phyloP scores from a whole-genome alignment of 2,329 filamentous ascomycete genomes.

The Penicillium sp. region DNA sequence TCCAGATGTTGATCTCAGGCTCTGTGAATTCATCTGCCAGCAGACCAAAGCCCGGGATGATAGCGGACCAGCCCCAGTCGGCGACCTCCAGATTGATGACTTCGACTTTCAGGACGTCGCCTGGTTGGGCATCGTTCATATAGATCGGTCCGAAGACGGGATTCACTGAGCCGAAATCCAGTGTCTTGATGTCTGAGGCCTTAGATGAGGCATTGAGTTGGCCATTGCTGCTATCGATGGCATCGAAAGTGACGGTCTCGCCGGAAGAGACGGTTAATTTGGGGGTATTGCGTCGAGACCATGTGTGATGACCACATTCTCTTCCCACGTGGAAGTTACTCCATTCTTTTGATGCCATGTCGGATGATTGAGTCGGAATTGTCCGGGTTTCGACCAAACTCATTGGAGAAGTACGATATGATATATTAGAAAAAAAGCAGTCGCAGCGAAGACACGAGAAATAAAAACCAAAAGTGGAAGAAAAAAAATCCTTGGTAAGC shows the following conservation, averaged over 20 bases:
- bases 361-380: conserved; percentile 9
- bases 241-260: conserved; percentile 48
- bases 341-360: conserved; percentile 19
- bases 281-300: conserved; percentile 48
- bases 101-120: conserved; percentile 53
- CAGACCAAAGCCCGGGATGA: conserved; percentile 51
- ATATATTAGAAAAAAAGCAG: neutral
- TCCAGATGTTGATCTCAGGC: conserved; percentile 49
- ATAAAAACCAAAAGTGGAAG: conserved; percentile 2
- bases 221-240: conserved; percentile 51
- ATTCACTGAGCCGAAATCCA: conserved; percentile 45
- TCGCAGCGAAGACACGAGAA: neutral
- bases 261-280: conserved; percentile 49
- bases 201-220: conserved; percentile 47
- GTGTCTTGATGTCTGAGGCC: conserved; percentile 38
- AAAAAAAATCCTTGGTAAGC: conserved; percentile 1
- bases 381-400: conserved; percentile 14
- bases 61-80: conserved; percentile 53
- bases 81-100: conserved; percentile 47
- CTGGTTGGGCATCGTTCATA: conserved; percentile 49
- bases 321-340: conserved; percentile 34
- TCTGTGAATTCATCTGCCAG: conserved; percentile 49
- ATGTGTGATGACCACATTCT: conserved; percentile 46
- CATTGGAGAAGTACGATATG: conserved; percentile 8
- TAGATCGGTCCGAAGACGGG: conserved; percentile 52